Conservation (phyloP, 2,329 filamentous ascomycete genomes). For the Lachnellula hyalina region DNA sequence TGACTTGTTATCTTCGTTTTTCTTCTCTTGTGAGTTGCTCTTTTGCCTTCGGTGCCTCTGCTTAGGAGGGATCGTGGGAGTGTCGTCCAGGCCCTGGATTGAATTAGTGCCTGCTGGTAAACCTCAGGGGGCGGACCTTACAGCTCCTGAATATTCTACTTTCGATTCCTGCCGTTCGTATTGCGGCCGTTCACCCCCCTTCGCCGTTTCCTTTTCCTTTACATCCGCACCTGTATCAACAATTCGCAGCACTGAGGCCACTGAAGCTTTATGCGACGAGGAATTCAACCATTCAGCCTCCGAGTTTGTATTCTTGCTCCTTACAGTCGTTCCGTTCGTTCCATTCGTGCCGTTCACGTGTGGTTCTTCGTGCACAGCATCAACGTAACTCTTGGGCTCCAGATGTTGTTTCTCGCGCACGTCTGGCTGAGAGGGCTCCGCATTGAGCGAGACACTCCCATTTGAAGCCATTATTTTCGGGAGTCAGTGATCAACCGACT, state of each 20-base stretch:
- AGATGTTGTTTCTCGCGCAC: conserved; percentile 31
- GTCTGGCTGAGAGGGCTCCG: conserved; percentile 30
- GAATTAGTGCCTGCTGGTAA: conserved; percentile 3
- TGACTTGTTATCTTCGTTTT: background rate
- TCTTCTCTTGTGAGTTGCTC: conserved; percentile 16
- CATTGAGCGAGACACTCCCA: conserved; percentile 14
- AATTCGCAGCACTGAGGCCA: conserved; percentile 26
- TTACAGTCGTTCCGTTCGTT: conserved; percentile 1
- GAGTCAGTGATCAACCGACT: background rate
- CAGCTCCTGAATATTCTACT: conserved; percentile 25
- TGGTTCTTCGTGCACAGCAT: conserved; percentile 28
- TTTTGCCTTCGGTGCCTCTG: conserved; percentile 26
- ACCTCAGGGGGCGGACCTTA: conserved; percentile 7
- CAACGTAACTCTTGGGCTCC: conserved; percentile 36
- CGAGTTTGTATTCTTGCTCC: background rate
- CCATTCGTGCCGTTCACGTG: conserved; percentile 5
- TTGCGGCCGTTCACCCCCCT: conserved; percentile 12
- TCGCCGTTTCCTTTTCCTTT: conserved; percentile 1
- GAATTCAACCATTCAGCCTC: background rate
- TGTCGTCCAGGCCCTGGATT: conserved; percentile 28
- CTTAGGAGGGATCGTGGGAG: conserved; percentile 22
- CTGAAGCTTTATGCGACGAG: conserved; percentile 17
- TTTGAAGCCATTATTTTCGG: conserved; percentile 14
- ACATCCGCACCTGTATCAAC: conserved; percentile 16
- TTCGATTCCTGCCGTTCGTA: conserved; percentile 23